Percentiles rank a stretch among this genome's conserved stretches.
phyloP scores from a whole-genome alignment of 176 grass and related monocot species.

The Musa beccarii region DNA sequence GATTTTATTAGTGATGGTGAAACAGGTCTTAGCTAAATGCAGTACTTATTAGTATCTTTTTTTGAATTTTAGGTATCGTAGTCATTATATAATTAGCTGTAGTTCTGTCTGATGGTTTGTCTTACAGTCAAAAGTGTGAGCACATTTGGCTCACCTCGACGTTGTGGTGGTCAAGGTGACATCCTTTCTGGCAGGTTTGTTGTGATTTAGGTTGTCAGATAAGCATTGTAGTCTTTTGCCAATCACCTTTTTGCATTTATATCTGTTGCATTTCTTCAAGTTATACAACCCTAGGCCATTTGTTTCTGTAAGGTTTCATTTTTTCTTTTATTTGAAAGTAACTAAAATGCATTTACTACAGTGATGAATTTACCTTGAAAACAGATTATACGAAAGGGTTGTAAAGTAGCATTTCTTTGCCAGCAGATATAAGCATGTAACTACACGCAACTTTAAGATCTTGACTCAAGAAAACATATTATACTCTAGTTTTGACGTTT shows the following conservation, averaged over 20 bases:
- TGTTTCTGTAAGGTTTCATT: neutral
- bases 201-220: neutral
- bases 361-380: neutral
- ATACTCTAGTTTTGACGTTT: neutral
- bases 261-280: neutral
- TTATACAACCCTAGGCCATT: neutral
- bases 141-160: conserved; percentile 78
- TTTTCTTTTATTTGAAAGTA: neutral
- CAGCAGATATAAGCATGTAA: too few species aligned
- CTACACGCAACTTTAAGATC: too few species aligned
- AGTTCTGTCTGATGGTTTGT: conserved; percentile 19
- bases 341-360: neutral
- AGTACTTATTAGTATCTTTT: neutral
- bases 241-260: neutral
- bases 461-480: neutral
- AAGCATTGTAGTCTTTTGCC: neutral
- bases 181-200: conserved; percentile 92
- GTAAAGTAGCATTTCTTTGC: neutral
- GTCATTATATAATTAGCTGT: neutral
- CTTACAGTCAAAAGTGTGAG: conserved; percentile 69
- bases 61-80: neutral
- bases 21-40: conserved; percentile 49
- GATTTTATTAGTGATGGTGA: conserved; percentile 84
- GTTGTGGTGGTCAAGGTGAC: conserved; percentile 96
- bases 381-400: too few species aligned